Percentiles rank a stretch among this genome's conserved stretches.
Conservation (phyloP, 495 filamentous ascomycete genomes). For the Aspergillus egyptiacus region DNA sequence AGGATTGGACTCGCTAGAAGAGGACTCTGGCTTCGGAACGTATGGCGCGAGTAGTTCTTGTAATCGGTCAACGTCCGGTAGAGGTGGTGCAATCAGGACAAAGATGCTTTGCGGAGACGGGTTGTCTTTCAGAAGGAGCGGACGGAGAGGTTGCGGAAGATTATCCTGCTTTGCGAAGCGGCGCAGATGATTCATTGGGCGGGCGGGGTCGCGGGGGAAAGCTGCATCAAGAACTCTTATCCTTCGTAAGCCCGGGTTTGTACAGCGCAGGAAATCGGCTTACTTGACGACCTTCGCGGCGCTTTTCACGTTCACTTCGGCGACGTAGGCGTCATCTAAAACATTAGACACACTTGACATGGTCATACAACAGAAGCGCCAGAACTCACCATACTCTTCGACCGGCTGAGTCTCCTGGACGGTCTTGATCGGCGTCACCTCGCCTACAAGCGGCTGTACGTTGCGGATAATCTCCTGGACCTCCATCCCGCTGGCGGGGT, state of each 20-base stretch:
- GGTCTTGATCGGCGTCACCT: conserved; percentile 33
- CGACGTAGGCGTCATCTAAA: conserved; percentile 38
- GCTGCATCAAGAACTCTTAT: conserved; percentile 37
- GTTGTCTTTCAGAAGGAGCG: conserved; percentile 20
- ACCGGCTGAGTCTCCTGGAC: conserved; percentile 37
- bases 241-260: neutral
- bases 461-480: conserved; percentile 18
- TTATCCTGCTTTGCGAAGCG: conserved; percentile 68
- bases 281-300: conserved; percentile 46
- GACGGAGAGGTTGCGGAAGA: conserved; percentile 50
- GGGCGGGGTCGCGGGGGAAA: conserved; percentile 51
- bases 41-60: conserved; percentile 33
- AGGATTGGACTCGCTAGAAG: too few relatives aligned
- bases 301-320: conserved; percentile 39
- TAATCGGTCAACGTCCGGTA: conserved; percentile 25
- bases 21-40: conserved; percentile 16
- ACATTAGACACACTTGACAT: neutral
- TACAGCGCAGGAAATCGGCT: conserved; percentile 3
- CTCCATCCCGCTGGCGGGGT: conserved; percentile 22
- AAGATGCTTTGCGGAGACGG: conserved; percentile 30
- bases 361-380: neutral
- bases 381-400: conserved; percentile 36
- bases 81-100: conserved; percentile 34
- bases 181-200: conserved; percentile 70
- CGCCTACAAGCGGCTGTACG: conserved; percentile 27